Evolutionary conservation across 768 basidiomycete genomes (phyloP).

Genomic region (Amanita muscaria): DNA sequence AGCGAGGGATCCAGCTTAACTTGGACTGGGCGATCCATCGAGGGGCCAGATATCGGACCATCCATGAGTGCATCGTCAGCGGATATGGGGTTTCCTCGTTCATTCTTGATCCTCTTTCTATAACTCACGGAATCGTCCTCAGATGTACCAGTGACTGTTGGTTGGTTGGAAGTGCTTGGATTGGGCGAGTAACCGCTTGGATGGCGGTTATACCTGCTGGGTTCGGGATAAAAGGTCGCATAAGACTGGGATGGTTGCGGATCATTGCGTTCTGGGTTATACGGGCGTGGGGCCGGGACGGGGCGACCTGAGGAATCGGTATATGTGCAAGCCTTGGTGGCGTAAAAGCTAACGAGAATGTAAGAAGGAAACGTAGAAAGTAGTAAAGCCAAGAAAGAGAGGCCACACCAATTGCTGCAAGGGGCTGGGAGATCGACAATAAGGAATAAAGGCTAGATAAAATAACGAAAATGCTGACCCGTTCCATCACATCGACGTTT

Average conservation of each 20-base stretch:
- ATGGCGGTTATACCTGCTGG: slow-evolving; percentile 17
- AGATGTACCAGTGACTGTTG: slow-evolving; percentile 21
- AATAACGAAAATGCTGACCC: slow-evolving; percentile 34
- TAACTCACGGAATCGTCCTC: slow-evolving; percentile 32
- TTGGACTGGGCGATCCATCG: slow-evolving; percentile 33
- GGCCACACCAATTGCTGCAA: slow-evolving; percentile 68
- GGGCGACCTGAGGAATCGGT: slow-evolving; percentile 71
- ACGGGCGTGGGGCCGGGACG: slow-evolving; percentile 62
- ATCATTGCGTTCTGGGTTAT: slow-evolving; percentile 34
- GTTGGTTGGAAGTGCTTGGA: slow-evolving; percentile 10
- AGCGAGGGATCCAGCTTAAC: slow-evolving; percentile 50
- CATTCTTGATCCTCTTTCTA: slow-evolving; percentile 45
- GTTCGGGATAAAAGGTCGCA: slow-evolving; percentile 8
- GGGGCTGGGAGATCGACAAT: slow-evolving; percentile 38
- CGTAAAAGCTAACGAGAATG: slow-evolving; percentile 51
- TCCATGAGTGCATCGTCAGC: slow-evolving; percentile 33
- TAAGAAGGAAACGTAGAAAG: slow-evolving; percentile 10
- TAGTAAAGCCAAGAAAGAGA: slow-evolving; percentile 14
- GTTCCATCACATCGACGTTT: slow-evolving; percentile 81
- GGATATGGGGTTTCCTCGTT: slow-evolving; percentile 28
- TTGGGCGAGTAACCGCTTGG: slow-evolving; percentile 13
- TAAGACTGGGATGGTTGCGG: slow-evolving; percentile 18
- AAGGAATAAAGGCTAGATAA: slow-evolving; percentile 9
- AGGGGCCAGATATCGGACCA: slow-evolving; percentile 25
- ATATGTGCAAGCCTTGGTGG: slow-evolving; percentile 74